Evolutionary conservation across 208 protist species (phyloP).

Genomic region (Trypanosoma scelopori): DNA sequence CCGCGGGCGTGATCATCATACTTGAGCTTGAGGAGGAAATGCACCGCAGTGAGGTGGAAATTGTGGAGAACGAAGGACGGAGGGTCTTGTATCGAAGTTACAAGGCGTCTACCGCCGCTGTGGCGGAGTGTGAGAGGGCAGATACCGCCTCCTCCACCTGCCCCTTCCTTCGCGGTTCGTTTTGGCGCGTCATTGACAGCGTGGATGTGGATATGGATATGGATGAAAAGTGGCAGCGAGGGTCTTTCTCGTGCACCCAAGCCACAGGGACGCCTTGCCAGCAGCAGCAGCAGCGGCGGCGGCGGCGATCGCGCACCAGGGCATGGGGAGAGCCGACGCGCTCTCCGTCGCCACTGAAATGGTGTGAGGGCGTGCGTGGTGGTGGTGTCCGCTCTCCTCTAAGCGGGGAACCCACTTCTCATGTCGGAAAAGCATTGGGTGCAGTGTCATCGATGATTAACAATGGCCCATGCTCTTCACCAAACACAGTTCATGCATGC

Average conservation of each 20-base stretch:
- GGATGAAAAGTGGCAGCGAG: neutral
- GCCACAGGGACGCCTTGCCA: too few species aligned
- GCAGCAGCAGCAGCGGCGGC: neutral
- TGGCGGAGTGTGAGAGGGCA: neutral
- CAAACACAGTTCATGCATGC: neutral
- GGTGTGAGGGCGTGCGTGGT: neutral
- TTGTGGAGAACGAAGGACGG: conserved; percentile 21
- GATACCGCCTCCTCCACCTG: neutral
- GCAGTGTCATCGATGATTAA: neutral
- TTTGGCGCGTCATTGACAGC: neutral
- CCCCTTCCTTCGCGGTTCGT: neutral
- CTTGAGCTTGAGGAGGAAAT: conserved; percentile 14
- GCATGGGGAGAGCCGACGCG: too few species aligned
- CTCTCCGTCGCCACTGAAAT: too few species aligned
- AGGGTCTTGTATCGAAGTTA: neutral
- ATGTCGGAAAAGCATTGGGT: neutral
- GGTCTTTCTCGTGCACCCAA: neutral
- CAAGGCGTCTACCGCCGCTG: neutral
- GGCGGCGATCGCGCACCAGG: too few species aligned
- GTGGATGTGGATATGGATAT: neutral
- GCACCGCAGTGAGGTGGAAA: conserved; percentile 19
- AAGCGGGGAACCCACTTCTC: neutral
- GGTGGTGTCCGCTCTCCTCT: neutral
- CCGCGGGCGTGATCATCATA: neutral
- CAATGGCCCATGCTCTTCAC: neutral